These are phyloP conservation scores for Ceratocystis harringtonii DNA, from an alignment of 2,329 filamentous ascomycete genomes.

Conservation along the genomic window DNA sequence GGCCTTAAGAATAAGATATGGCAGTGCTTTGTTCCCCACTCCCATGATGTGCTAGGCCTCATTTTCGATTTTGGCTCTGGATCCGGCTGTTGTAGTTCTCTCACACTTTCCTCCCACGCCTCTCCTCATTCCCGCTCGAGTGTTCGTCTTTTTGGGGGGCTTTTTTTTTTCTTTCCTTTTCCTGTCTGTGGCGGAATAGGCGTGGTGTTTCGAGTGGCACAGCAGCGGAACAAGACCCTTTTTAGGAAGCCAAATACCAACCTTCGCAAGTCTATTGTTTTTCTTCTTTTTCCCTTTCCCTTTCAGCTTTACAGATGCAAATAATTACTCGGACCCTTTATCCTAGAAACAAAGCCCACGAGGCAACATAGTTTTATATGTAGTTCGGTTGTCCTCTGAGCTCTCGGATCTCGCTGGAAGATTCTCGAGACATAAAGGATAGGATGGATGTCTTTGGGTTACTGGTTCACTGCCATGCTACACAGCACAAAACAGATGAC, in stretches of 20 bases:
- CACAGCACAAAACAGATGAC: neutral
- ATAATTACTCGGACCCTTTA: too few relatives aligned
- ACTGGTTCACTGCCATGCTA: neutral
- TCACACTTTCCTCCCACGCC: neutral
- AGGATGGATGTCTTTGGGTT: neutral
- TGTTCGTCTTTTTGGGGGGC: neutral
- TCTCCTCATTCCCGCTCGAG: neutral
- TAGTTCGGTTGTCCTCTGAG: neutral
- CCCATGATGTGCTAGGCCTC: neutral
- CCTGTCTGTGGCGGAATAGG: neutral
- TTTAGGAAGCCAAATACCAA: neutral
- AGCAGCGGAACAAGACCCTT: constrained; percentile 2
- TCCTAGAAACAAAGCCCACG: neutral
- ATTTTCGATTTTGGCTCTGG: neutral
- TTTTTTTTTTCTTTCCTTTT: neutral
- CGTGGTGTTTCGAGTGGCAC: constrained; percentile 1
- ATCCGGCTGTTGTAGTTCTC: neutral
- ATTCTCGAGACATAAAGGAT: neutral
- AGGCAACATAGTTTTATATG: neutral
- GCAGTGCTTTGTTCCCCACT: neutral
- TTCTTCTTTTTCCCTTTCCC: too few relatives aligned
- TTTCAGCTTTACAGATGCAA: too few relatives aligned
- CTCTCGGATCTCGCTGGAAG: neutral
- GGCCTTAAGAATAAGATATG: neutral
- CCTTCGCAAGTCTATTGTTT: neutral